Evolutionary conservation across 495 filamentous ascomycete species (phyloP).

Genomic region (Aspergillus sclerotioniger): DNA sequence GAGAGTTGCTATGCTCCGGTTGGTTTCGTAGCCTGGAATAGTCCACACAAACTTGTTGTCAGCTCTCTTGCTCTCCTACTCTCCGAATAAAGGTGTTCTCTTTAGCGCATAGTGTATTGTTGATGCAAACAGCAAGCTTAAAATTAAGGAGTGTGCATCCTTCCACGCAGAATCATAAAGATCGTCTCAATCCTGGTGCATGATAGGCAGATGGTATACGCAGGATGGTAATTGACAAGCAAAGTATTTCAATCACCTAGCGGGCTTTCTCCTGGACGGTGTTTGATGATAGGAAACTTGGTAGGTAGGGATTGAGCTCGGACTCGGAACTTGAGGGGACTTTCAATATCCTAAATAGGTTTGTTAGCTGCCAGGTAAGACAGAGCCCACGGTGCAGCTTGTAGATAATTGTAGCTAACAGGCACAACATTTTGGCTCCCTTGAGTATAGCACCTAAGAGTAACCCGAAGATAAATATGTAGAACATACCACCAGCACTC

Average conservation of each 20-base stretch:
- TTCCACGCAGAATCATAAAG: not conserved
- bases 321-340: no score
- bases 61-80: not conserved
- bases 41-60: not conserved
- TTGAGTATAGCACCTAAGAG: no score
- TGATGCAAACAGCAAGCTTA: not conserved
- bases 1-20: not conserved
- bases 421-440: no score
- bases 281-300: not conserved
- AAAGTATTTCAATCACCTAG: not conserved
- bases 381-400: no score
- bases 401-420: no score
- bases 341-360: no score
- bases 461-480: no score
- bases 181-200: not conserved
- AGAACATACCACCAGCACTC: no score
- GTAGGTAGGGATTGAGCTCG: not conserved
- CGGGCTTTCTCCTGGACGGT: not conserved
- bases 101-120: not conserved
- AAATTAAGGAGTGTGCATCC: not conserved
- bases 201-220: not conserved
- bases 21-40: not conserved
- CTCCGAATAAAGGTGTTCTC: not conserved
- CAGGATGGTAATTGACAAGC: not conserved
- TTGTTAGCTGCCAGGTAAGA: no score